A percentile compares a stretch with the other conserved stretches of the same genome.
These are phyloP conservation scores for Populus davidiana DNA, from an alignment of 345 rosid species.

Conservation along the genomic window DNA sequence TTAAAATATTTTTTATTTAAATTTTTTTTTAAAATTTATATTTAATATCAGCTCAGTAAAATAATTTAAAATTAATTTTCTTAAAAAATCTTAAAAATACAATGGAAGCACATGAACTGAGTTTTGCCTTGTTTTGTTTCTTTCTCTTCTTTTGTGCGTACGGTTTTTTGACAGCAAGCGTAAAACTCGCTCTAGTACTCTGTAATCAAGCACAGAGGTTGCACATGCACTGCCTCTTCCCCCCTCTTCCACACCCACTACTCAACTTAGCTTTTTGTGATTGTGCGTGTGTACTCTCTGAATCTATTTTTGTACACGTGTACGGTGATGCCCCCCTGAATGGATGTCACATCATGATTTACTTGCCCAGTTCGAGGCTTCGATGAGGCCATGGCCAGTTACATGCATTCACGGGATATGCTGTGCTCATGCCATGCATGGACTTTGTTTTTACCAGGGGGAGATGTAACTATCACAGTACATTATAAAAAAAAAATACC, in stretches of 20 bases:
- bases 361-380: too few relatives aligned
- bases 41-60: too few relatives aligned
- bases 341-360: not conserved
- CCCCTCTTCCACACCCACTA: not conserved
- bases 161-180: conserved; percentile 19
- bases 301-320: conserved; percentile 18
- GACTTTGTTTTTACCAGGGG: too few relatives aligned
- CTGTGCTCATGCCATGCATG: not conserved
- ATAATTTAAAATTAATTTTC: too few relatives aligned
- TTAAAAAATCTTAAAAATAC: too few relatives aligned
- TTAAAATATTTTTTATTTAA: too few relatives aligned
- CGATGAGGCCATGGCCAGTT: not conserved
- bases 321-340: conserved; percentile 12
- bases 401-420: not conserved
- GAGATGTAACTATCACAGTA: too few relatives aligned
- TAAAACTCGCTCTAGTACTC: conserved; percentile 7
- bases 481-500: too few relatives aligned
- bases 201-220: conserved; percentile 3
- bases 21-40: too few relatives aligned
- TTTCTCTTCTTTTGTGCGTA: not conserved
- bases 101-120: too few relatives aligned
- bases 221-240: not conserved
- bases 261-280: not conserved
- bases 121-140: not conserved
- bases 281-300: conserved; percentile 24